Evolutionary conservation across 345 rosid species (phyloP).

Genomic region (Corchorus capsularis): DNA sequence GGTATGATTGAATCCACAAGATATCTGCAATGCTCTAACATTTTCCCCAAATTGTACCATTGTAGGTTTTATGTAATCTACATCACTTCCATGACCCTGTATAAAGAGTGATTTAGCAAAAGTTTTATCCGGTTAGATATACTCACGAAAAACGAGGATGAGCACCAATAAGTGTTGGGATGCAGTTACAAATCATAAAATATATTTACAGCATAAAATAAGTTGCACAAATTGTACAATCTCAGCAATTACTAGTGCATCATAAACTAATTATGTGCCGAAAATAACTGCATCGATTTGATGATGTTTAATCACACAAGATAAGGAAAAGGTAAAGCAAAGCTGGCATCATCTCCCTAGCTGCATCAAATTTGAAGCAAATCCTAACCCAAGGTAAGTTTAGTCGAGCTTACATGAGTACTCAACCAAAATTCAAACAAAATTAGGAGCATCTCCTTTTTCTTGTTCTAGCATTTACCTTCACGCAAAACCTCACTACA

Average conservation of each 20-base stretch:
- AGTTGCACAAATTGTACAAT: background rate
- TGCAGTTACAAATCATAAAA: background rate
- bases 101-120: background rate
- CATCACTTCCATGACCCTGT: slow-evolving; percentile 92
- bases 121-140: too few species aligned
- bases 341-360: background rate
- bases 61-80: slow-evolving; percentile 65
- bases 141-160: background rate
- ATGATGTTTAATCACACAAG: background rate
- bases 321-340: background rate
- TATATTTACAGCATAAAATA: background rate
- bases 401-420: background rate
- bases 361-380: background rate
- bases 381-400: background rate
- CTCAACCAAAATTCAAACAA: background rate
- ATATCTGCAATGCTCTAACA: slow-evolving; percentile 67
- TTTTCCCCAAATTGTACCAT: slow-evolving; percentile 52
- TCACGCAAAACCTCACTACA: background rate
- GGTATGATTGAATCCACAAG: slow-evolving; percentile 94
- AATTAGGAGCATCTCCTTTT: background rate
- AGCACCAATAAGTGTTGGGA: background rate
- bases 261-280: background rate
- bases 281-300: background rate
- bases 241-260: too few species aligned
- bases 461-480: background rate